Conservation (phyloP, 148 eudicot genomes). For the Selenicereus undatus region DNA sequence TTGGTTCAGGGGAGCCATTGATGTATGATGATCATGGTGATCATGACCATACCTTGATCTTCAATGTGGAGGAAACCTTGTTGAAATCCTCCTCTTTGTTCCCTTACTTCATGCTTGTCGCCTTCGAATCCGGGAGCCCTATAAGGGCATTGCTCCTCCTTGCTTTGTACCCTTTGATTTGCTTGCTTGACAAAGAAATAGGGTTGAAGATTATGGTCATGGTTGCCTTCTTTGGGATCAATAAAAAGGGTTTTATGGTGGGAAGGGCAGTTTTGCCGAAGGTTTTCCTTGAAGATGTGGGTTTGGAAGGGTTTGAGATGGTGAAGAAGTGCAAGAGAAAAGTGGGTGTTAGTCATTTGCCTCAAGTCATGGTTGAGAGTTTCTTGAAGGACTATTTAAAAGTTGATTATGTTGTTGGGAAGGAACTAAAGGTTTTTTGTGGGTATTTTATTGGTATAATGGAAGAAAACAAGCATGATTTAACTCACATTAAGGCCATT, state of each 20-base stretch:
- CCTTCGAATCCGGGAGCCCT: constrained; percentile 74
- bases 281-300: constrained; percentile 70
- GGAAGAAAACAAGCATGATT: constrained; percentile 30
- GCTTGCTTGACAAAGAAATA: constrained; percentile 34
- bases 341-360: constrained; percentile 58
- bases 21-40: background rate
- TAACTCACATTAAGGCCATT: background rate
- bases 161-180: constrained; percentile 50
- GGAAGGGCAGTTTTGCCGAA: constrained; percentile 73
- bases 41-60: constrained; percentile 35
- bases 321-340: constrained; percentile 41
- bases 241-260: constrained; percentile 39
- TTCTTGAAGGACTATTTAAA: constrained; percentile 69
- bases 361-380: constrained; percentile 67
- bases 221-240: constrained; percentile 63
- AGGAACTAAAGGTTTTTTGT: constrained; percentile 45
- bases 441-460: constrained; percentile 61
- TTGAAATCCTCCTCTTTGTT: constrained; percentile 51
- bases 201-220: constrained; percentile 57
- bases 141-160: constrained; percentile 59
- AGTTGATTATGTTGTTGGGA: constrained; percentile 59
- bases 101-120: constrained; percentile 82
- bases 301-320: constrained; percentile 54
- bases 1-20: background rate
- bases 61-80: constrained; percentile 59